Base-by-base conservation (phyloP, 164 flowering plant species). In the Umbellularia californica region DNA sequence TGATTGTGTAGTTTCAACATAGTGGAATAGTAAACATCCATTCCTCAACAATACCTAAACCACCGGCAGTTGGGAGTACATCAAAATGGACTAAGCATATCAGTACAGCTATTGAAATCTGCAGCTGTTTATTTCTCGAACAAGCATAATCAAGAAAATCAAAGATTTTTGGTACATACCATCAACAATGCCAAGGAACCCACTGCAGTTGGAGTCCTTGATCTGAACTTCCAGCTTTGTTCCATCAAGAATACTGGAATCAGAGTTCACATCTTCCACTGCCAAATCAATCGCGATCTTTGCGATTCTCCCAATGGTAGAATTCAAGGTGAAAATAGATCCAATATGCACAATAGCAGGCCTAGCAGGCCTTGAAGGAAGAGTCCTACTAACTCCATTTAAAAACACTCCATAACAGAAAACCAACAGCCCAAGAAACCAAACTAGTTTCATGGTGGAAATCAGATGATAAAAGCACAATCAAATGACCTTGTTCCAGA, bases 221-320 rank as follows among this genome's bases (percentile, higher is more conserved):
- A 84, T 80, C 17, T 62, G 69, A 22, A 96, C 27, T 50, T 6
- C 70, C 58, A 96, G 87, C 73, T 85, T 81, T 5, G 90, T 87
- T 41, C 92, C 97, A n/a, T 28, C 77, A 24, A 96, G 97, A 77
- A 94, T 77, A 77, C 78, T 82, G 14, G 89, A 81, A 77, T 92
- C 75, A 41, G 90, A 72, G 74, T 96, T 96, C 19, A 96, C 90
- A 87, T 96, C 99, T 64, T 90, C 81, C 50, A 92, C 85, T 51
- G 98, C 99, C 72, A 87, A 86, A 68, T 85, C 83, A 70, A 96
- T 91, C 9, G 98, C 98, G 77, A 90, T 80, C 83, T 89, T 88
- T 22, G 98, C 97, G 25, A 88, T 95, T 84, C 81, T 87, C 24
- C 98, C 99, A 52, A 94, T 90, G 17, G 91, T 85, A 28, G 99